Evolutionary conservation across 2,329 filamentous ascomycete species (phyloP), one percentile per base, ranked within the genome.

Genomic region (Apiospora pterosperma): DNA sequence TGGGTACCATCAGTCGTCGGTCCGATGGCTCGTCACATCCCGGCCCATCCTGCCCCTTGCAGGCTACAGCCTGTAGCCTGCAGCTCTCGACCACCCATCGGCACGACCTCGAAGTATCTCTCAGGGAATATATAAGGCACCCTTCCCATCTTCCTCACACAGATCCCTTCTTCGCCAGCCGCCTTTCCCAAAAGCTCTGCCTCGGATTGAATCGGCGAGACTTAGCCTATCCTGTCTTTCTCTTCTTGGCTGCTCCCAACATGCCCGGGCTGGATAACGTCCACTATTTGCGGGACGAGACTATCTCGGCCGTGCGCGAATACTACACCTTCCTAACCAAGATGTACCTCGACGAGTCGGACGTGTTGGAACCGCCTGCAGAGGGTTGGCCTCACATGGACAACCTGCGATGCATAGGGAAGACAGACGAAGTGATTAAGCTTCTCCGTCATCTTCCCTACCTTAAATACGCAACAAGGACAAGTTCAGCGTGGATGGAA

Each of bases 281-380:
- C 14, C 28, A 12, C 6, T 65, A 62, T 52, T 72, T 80, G 61
- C 68, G 67, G 41, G 66, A 72, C 23, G 64, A 28, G 19, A 61
- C 62, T 25, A 62, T 75, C 58, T 63, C 66, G 19, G 69, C 67
- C 10, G 41, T 75, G 11, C 66, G 63, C 12, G 68, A 69, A 60
- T 75, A 72, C 65, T 76, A 74, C 52, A 38, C 38, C 12, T 76
- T 75, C 63, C 69, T 76, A 28, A 65, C 68, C 6, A 66, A 67
- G 16, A 67, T 74, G 67, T 74, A 75, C 62, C 63, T 76, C 12
- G 48, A 66, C 10, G 67, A 72, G 5, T 66, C 64, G 0, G 64
- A 65, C 16, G 63, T 74, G 36, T 63, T 70, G 31, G 62, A 70
- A 23, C 72, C 72, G 3, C 73, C 73, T 36, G 61, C 66, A 7